Evolutionary conservation across 2,329 filamentous ascomycete genomes (phyloP).

Genomic region (Penicillium sp.): DNA sequence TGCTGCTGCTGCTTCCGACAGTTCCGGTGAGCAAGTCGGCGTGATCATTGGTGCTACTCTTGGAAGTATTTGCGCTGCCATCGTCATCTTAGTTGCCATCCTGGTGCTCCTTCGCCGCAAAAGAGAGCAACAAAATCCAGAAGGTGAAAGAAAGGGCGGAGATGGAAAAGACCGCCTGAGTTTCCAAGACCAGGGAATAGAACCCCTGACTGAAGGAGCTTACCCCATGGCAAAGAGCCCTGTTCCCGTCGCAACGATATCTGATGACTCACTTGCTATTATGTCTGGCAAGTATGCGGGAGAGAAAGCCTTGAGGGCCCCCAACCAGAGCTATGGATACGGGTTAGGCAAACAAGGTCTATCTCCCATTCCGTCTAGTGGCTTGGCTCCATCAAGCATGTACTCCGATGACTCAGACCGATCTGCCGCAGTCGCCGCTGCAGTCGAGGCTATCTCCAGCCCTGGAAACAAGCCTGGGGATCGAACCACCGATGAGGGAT

Average conservation of each 20-base stretch:
- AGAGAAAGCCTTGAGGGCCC: conserved; percentile 33
- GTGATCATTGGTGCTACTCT: conserved; percentile 79
- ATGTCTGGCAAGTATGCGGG: conserved; percentile 39
- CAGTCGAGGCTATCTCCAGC: conserved; percentile 1
- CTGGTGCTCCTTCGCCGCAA: conserved; percentile 60
- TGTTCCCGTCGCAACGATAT: conserved; percentile 34
- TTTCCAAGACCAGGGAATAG: conserved; percentile 47
- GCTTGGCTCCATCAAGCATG: conserved; percentile 21
- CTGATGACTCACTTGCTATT: conserved; percentile 42
- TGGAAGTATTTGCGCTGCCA: conserved; percentile 75
- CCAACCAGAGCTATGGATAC: conserved; percentile 18
- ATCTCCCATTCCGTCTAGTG: conserved; percentile 32
- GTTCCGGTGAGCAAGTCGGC: conserved; percentile 29
- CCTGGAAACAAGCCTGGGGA: conserved; percentile 31
- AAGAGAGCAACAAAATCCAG: conserved; percentile 53
- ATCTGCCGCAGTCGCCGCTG: conserved; percentile 15
- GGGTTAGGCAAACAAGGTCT: conserved; percentile 27
- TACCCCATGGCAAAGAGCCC: conserved; percentile 48
- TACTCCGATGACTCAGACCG: conserved; percentile 23
- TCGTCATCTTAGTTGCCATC: conserved; percentile 68
- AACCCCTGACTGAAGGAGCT: conserved; percentile 42
- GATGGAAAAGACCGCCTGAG: conserved; percentile 57
- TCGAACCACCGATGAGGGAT: conserved; percentile 48
- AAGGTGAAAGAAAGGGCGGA: conserved; percentile 50
- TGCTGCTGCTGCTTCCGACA: conserved; percentile 32